phyloP scores from a whole-genome alignment of 2,329 filamentous ascomycete genomes.

The Dactylellina haptotyla region DNA sequence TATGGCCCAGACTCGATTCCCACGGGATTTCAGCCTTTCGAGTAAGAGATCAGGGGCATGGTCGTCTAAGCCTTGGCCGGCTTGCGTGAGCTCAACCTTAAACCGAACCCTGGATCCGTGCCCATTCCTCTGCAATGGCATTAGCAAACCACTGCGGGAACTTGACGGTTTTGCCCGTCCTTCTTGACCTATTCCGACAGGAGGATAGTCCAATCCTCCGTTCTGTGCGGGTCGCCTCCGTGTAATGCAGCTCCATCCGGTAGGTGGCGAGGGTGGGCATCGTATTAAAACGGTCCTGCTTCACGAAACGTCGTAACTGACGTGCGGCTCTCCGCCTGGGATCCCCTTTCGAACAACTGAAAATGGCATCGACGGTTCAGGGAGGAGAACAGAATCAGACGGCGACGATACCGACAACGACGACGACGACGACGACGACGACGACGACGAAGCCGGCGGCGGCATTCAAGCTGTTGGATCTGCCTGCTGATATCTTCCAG shows the following conservation, averaged over 20 bases:
- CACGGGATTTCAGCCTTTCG: constrained; percentile 12
- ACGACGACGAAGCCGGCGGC: not conserved
- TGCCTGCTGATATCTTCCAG: constrained; percentile 34
- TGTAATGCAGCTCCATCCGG: not conserved
- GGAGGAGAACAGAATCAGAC: too few species aligned
- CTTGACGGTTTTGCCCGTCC: not conserved
- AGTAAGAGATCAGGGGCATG: constrained; percentile 3
- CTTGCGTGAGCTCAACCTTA: constrained; percentile 40
- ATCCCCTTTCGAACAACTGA: too few species aligned
- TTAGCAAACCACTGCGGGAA: too few species aligned
- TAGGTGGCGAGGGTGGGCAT: not conserved
- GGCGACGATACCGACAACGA: not conserved
- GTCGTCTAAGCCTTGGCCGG: constrained; percentile 38
- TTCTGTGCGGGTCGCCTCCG: not conserved
- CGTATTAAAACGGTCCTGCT: too few species aligned
- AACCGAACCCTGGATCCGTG: constrained; percentile 20
- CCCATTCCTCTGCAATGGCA: not conserved
- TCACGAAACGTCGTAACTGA: too few species aligned
- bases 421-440: not conserved
- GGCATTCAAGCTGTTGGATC: constrained; percentile 8
- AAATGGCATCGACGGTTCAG: too few species aligned
- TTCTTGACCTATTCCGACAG: not conserved
- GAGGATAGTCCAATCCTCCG: too few species aligned
- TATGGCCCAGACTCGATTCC: not conserved
- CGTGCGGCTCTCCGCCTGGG: not conserved